phyloP scores from a whole-genome alignment of 352 stramenopile species.

The Phytopythium delawarense region DNA sequence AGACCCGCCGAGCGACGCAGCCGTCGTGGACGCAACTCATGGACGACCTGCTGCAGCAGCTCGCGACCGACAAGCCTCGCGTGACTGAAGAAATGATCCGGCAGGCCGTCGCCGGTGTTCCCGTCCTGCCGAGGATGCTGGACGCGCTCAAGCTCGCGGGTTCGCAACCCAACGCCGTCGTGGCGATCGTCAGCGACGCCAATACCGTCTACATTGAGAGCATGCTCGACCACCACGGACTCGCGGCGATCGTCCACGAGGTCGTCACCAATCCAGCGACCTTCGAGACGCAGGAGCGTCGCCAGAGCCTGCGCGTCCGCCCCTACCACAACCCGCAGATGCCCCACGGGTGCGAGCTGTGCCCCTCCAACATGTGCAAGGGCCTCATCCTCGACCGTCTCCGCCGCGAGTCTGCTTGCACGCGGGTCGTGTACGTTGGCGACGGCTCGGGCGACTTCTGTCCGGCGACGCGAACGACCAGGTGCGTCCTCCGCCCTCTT shows the following conservation, averaged over 20 bases:
- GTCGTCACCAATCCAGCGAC: conserved; percentile 53
- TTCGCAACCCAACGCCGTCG: conserved; percentile 28
- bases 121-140: conserved; percentile 63
- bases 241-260: conserved; percentile 32
- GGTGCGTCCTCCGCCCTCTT: conserved; percentile 22
- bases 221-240: conserved; percentile 45
- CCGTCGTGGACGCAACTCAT: conserved; percentile 63
- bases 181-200: conserved; percentile 76
- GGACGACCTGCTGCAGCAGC: conserved; percentile 50
- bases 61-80: conserved; percentile 34
- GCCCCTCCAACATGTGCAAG: conserved; percentile 83
- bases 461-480: conserved; percentile 42
- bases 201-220: conserved; percentile 80
- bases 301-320: conserved; percentile 32
- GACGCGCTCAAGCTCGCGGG: conserved; percentile 52
- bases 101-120: conserved; percentile 40
- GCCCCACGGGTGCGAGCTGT: conserved; percentile 54
- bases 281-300: conserved; percentile 24
- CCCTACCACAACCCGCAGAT: conserved; percentile 40
- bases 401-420: conserved; percentile 21
- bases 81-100: conserved; percentile 33
- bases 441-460: conserved; percentile 75
- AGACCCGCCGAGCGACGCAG: conserved; percentile 15
- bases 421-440: conserved; percentile 65
- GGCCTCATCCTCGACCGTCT: conserved; percentile 58